phyloP scores from a whole-genome alignment of 2,329 filamentous ascomycete species.

The Talaromyces funiculosus region DNA sequence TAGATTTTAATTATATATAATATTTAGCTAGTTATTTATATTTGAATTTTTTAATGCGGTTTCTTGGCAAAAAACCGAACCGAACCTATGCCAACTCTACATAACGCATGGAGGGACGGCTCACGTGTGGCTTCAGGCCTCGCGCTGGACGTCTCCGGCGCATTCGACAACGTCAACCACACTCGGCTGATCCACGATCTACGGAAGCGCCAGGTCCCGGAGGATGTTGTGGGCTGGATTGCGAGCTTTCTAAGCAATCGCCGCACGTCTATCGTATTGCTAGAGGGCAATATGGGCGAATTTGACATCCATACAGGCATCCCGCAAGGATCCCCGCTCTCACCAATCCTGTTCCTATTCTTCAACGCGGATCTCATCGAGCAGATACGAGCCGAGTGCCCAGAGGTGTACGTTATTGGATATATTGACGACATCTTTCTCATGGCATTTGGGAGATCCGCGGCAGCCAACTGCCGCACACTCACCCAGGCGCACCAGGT shows the following conservation, averaged over 20 bases:
- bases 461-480: constrained; percentile 16
- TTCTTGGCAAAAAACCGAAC: no score
- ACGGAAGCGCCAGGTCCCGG: background rate
- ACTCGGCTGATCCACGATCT: background rate
- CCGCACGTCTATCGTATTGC: background rate
- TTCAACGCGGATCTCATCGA: constrained; percentile 23
- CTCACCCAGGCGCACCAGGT: constrained; percentile 20
- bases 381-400: constrained; percentile 12
- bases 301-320: background rate
- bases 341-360: constrained; percentile 24
- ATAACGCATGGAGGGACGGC: background rate
- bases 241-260: constrained; percentile 5
- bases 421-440: constrained; percentile 14
- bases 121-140: constrained; percentile 12
- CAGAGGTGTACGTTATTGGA: constrained; percentile 7
- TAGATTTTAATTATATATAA: no score
- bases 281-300: background rate
- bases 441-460: constrained; percentile 16
- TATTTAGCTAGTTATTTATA: no score
- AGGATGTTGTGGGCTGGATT: background rate
- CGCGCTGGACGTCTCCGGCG: constrained; percentile 7
- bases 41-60: no score
- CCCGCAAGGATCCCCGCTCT: constrained; percentile 17
- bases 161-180: background rate
- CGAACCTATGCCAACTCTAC: no score